Percentiles rank a stretch among this genome's conserved stretches.
Conservation (phyloP, 495 filamentous ascomycete species). For the Podospora comata region DNA sequence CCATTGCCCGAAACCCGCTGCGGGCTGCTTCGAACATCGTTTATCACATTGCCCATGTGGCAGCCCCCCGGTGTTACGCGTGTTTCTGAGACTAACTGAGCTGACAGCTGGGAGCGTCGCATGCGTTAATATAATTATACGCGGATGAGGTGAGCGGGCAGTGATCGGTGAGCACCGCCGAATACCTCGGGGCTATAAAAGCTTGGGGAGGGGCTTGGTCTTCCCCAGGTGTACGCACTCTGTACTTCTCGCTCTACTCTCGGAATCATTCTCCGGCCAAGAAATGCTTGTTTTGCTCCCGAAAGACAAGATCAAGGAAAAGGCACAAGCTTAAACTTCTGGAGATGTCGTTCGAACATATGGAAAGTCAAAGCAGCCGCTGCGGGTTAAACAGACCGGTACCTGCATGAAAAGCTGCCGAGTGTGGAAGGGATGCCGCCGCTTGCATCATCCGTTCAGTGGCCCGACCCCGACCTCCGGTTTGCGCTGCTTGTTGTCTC, state of each 20-base stretch:
- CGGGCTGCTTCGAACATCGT: no score
- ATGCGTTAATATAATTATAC: no score
- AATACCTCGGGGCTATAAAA: neutral
- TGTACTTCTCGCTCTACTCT: neutral
- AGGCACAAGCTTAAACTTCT: neutral
- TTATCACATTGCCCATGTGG: neutral
- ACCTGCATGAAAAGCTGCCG: constrained; percentile 14
- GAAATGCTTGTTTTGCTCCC: neutral
- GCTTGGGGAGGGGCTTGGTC: neutral
- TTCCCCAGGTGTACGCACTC: neutral
- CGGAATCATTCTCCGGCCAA: neutral
- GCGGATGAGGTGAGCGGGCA: neutral
- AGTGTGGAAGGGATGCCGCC: constrained; percentile 2
- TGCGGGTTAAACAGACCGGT: constrained; percentile 14
- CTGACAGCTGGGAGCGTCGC: no score
- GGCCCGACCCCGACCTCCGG: neutral
- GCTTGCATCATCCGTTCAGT: neutral
- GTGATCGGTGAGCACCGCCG: neutral
- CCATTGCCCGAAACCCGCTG: neutral
- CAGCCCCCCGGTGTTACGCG: neutral
- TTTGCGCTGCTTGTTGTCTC: neutral
- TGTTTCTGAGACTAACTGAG: neutral
- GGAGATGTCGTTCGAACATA: neutral
- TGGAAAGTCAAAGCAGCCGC: neutral
- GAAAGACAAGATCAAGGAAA: neutral